Evolutionary conservation across 768 basidiomycete genomes (phyloP), one percentile per base, ranked within the genome.

Genomic region (Russula earlei): DNA sequence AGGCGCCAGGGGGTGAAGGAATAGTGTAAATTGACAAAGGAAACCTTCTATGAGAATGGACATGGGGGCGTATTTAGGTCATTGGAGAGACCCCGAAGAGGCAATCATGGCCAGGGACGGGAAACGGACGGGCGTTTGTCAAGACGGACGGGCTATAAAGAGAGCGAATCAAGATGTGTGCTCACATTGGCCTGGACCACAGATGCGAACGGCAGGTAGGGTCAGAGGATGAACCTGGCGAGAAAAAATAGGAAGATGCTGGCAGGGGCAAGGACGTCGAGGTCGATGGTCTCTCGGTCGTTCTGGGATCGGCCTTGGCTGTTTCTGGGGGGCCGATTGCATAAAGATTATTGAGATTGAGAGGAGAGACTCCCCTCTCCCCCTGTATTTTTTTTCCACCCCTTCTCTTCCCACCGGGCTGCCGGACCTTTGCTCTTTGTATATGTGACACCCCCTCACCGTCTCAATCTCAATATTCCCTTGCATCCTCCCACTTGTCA

Each of bases 71-170:
- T 17, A 36, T 22, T 34, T 34, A 52, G 33, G 41, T 43, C 48
- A 49, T 25, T 36, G 4, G 31, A 1, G 46, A 1, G 34, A n/a
- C 22, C 29, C 22, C 38, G 29, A 40, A 40, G 31, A 22, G 27
- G 55, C 19, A 43, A 55, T 43, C 20, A 36, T 36, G 49, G 47
- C 41, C 48, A 55, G 54, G 54, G 34, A 48, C 31, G 52, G 27
- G 44, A n/a, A 38, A 37, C 43, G 6, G 19, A 33, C 33, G 53
- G 17, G 47, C 46, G 36, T 37, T 45, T 53, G 51, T 42, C 20
- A 34, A 52, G 36, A 17, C 11, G 25, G 20, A 31, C 38, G 31
- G 31, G 36, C 27, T 40, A 46, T 37, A 29, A 54, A 38, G 53
- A 37, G 29, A 47, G 22, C 37, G 14, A 2, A 17, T 33, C 31